A percentile compares a stretch with the other conserved stretches of the same genome.
phyloP scores from a whole-genome alignment of 495 filamentous ascomycete genomes.

The Saxophila tyrrhenica region DNA sequence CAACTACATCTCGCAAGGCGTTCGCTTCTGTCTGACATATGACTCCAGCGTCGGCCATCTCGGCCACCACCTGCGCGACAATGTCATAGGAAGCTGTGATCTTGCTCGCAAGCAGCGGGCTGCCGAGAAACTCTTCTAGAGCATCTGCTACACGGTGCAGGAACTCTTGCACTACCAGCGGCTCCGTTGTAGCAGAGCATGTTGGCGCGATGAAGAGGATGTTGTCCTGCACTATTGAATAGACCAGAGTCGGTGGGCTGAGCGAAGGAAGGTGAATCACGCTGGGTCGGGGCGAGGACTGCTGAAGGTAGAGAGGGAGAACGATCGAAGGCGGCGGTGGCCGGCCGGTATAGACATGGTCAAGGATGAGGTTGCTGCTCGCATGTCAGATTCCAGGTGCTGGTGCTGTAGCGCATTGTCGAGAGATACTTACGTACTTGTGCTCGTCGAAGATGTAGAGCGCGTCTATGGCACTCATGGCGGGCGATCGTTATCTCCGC shows the following conservation, averaged over 20 bases:
- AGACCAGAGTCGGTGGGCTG: conserved; percentile 77
- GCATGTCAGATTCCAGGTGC: conserved; percentile 26
- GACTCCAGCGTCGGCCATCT: conserved; percentile 94
- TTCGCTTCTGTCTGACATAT: conserved; percentile 88
- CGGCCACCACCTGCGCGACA: conserved; percentile 80
- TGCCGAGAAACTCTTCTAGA: conserved; percentile 86
- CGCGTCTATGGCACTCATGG: conserved; percentile 68
- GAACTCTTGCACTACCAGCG: conserved; percentile 91
- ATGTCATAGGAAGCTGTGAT: conserved; percentile 88
- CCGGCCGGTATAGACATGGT: conserved; percentile 59
- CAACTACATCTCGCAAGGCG: conserved; percentile 79
- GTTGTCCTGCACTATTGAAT: conserved; percentile 75
- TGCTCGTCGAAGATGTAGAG: conserved; percentile 92
- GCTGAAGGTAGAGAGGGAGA: conserved; percentile 76
- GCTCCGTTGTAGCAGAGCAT: conserved; percentile 71
- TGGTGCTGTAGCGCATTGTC: conserved; percentile 7
- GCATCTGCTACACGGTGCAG: conserved; percentile 87
- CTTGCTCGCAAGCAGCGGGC: conserved; percentile 73
- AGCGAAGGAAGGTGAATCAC: conserved; percentile 72
- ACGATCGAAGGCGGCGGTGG: conserved; percentile 67
- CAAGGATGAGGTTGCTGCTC: conserved; percentile 48
- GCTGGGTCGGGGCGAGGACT: conserved; percentile 71
- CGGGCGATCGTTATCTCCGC: neutral
- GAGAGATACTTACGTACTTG: conserved; percentile 44
- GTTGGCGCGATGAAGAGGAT: conserved; percentile 72